Evolutionary conservation across 2,329 filamentous ascomycete species (phyloP).

Genomic region (Xylaria multiplex): DNA sequence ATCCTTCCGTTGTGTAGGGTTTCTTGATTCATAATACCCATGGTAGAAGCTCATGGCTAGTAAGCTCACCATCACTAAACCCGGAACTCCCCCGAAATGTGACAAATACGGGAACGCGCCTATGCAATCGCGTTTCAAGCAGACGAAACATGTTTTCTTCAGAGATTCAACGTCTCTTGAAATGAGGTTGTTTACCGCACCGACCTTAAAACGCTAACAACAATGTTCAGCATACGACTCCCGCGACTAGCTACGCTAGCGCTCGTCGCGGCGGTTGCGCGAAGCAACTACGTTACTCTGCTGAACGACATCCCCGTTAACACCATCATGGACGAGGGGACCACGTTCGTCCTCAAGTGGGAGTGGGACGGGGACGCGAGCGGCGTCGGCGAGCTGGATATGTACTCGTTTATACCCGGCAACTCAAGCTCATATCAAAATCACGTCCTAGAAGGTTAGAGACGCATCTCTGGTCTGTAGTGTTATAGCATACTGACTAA

Average conservation of each 20-base stretch:
- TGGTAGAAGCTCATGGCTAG: not conserved
- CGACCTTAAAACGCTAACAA: not conserved
- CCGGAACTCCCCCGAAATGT: not conserved
- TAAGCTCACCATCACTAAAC: not conserved
- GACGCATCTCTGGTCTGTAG: not conserved
- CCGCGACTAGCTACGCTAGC: not conserved
- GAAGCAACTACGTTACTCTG: not conserved
- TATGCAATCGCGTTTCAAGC: not conserved
- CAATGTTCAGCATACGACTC: slow-evolving; percentile 7
- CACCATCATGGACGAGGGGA: slow-evolving; percentile 23
- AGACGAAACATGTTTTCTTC: not conserved
- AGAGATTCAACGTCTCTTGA: not conserved
- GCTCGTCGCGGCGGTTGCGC: slow-evolving; percentile 1
- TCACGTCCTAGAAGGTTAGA: slow-evolving; percentile 14
- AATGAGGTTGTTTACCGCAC: not conserved
- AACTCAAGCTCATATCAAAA: not conserved
- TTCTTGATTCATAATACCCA: not conserved
- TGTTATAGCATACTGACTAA: not conserved
- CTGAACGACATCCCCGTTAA: not conserved
- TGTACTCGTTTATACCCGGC: not conserved
- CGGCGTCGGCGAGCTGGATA: not conserved
- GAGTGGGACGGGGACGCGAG: slow-evolving; percentile 8
- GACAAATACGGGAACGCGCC: slow-evolving; percentile 2
- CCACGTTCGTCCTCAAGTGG: slow-evolving; percentile 18
- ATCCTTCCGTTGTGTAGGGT: slow-evolving; percentile 9